Percentiles rank a stretch among this genome's conserved stretches.
Evolutionary conservation across 148 eudicot species (phyloP).

Genomic region (Pharnaceum exiguum): DNA sequence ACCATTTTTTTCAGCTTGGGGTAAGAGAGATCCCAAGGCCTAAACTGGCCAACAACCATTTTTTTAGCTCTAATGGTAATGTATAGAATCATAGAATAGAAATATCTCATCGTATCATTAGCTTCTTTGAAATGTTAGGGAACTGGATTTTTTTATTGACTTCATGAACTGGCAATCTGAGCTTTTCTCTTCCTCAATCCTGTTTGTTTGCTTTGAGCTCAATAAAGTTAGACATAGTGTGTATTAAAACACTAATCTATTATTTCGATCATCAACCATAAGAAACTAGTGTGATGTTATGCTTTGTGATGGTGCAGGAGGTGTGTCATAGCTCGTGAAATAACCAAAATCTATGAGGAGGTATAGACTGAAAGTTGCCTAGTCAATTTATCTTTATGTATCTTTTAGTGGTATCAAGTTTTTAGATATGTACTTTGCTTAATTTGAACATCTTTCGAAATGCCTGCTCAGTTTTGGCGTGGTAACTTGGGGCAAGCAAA

Average conservation of each 20-base stretch:
- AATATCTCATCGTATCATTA: too few relatives aligned
- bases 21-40: too few relatives aligned
- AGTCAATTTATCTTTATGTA: not conserved
- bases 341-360: constrained; percentile 97
- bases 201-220: too few relatives aligned
- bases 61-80: too few relatives aligned
- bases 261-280: not conserved
- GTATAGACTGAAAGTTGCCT: constrained; percentile 22
- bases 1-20: too few relatives aligned
- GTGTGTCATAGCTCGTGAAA: constrained; percentile 94
- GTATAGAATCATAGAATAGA: too few relatives aligned
- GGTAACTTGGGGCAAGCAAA: constrained; percentile 78
- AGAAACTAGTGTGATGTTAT: constrained; percentile 6
- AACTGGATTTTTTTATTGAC: too few relatives aligned
- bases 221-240: too few relatives aligned
- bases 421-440: not conserved
- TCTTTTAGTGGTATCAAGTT: not conserved
- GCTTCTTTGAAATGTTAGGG: too few relatives aligned
- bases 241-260: not conserved
- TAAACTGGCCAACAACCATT: too few relatives aligned
- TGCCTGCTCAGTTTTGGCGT: constrained; percentile 75
- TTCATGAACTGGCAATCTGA: too few relatives aligned
- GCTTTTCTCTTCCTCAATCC: too few relatives aligned
- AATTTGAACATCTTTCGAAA: not conserved
- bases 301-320: constrained; percentile 44